Evolutionary conservation across 2,329 filamentous ascomycete genomes (phyloP).

Genomic region (Arthrobotrys megalospora): DNA sequence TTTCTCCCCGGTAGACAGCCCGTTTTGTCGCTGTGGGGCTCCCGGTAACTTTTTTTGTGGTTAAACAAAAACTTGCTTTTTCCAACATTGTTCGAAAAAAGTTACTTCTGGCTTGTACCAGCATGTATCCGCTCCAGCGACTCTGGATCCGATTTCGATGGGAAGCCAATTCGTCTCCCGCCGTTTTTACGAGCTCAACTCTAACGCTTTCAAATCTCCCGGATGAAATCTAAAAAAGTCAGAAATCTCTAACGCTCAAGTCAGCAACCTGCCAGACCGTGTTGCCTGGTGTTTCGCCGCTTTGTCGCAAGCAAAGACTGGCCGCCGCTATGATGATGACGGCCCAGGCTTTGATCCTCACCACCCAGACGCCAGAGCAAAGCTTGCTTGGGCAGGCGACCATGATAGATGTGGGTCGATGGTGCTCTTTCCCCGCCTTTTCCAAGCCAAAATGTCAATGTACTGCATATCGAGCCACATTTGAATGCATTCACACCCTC

Average conservation of each 20-base stretch:
- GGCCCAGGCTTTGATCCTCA: conserved; percentile 22
- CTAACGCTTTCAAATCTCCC: conserved; percentile 11
- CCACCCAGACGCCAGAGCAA: conserved; percentile 28
- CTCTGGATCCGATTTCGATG: conserved; percentile 18
- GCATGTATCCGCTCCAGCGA: conserved; percentile 41
- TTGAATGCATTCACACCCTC: conserved; percentile 40
- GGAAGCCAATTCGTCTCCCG: conserved; percentile 11
- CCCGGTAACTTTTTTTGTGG: conserved; percentile 53
- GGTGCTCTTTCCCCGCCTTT: conserved; percentile 54
- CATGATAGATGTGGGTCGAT: conserved; percentile 8
- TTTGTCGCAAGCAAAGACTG: conserved; percentile 29
- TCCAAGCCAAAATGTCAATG: conserved; percentile 39
- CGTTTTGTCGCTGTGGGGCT: conserved; percentile 54
- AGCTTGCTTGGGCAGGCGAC: conserved; percentile 31
- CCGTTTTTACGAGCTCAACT: conserved; percentile 8
- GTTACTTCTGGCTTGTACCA: conserved; percentile 46
- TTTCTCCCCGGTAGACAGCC: conserved; percentile 35
- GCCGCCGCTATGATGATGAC: conserved; percentile 23
- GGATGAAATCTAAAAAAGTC: not conserved
- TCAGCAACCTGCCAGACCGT: conserved; percentile 19
- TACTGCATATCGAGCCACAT: conserved; percentile 47
- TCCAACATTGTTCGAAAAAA: conserved; percentile 29
- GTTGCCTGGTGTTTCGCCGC: conserved; percentile 32
- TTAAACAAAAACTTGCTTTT: conserved; percentile 25
- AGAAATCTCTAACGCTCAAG: not conserved